Percentiles rank a stretch among this genome's conserved stretches.
Conservation (phyloP, 1,284 basidiomycete species). For the Moesziomyces aphidis region DNA sequence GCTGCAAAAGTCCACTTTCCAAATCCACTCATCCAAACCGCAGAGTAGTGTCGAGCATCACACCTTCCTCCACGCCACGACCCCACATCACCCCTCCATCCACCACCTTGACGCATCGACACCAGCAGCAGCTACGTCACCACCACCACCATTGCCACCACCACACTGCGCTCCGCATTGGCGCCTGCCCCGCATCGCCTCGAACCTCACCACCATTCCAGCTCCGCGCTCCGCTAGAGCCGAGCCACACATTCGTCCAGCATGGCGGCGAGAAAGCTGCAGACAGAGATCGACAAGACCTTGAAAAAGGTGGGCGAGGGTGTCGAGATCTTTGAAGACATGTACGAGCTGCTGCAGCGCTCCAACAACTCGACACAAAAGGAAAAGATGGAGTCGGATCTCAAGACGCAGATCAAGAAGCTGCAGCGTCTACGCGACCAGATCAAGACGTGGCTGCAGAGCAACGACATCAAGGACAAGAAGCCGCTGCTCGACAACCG, state of each 20-base stretch:
- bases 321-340: conserved; percentile 66
- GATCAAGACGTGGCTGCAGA: conserved; percentile 99
- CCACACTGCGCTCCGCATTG: no score
- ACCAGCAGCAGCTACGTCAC: background rate
- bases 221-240: background rate
- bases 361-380: conserved; percentile 66
- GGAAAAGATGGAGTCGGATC: conserved; percentile 67
- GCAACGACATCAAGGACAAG: conserved; percentile 99
- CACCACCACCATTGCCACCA: no score
- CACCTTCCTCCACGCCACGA: conserved; percentile 2
- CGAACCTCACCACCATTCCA: no score
- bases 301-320: conserved; percentile 67
- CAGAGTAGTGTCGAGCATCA: conserved; percentile 1
- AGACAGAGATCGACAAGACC: conserved; percentile 67
- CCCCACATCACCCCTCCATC: background rate
- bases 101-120: background rate
- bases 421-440: conserved; percentile 96
- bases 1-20: background rate
- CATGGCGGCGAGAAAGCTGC: conserved; percentile 67
- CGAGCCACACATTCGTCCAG: conserved; percentile 5
- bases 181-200: no score
- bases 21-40: conserved; percentile 2
- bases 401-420: conserved; percentile 78
- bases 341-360: conserved; percentile 66
- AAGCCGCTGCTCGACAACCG: conserved; percentile 90